phyloP scores from a whole-genome alignment of 805 yeast genomes.

The Kazachstania kunashirensis region DNA sequence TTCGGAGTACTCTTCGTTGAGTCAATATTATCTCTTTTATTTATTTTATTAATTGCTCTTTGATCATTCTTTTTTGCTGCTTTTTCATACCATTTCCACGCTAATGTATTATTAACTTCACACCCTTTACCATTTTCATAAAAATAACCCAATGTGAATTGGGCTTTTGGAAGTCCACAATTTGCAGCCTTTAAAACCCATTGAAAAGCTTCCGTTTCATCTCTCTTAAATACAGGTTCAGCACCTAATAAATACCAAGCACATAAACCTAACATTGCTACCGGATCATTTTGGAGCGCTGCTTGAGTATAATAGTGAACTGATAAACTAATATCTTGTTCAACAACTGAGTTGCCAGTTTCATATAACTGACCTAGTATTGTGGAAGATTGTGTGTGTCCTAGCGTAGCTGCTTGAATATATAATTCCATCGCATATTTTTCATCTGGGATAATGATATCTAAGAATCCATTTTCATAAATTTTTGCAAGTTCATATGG shows the following conservation, averaged over 20 bases:
- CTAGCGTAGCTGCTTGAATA: constrained; percentile 80
- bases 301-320: constrained; percentile 91
- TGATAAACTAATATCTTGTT: constrained; percentile 71
- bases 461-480: constrained; percentile 74
- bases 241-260: constrained; percentile 95
- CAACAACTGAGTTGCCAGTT: constrained; percentile 53
- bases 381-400: constrained; percentile 72
- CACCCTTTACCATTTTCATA: constrained; percentile 86
- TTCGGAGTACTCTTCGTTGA: background rate
- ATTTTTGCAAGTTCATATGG: constrained; percentile 87
- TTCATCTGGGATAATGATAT: constrained; percentile 74
- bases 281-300: constrained; percentile 65
- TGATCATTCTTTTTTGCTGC: constrained; percentile 59
- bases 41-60: constrained; percentile 37
- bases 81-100: constrained; percentile 63
- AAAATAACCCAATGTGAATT: constrained; percentile 74
- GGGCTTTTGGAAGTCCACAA: constrained; percentile 68
- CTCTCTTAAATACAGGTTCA: constrained; percentile 68
- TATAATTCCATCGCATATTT: constrained; percentile 79
- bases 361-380: constrained; percentile 79
- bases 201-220: constrained; percentile 79
- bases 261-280: constrained; percentile 85
- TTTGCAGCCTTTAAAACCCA: constrained; percentile 90
- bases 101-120: constrained; percentile 42
- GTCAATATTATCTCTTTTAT: constrained; percentile 3